Percentiles rank a stretch among this genome's conserved stretches.
Evolutionary conservation across 164 flowering plant genomes (phyloP).

Genomic region (Akebia trifoliata): DNA sequence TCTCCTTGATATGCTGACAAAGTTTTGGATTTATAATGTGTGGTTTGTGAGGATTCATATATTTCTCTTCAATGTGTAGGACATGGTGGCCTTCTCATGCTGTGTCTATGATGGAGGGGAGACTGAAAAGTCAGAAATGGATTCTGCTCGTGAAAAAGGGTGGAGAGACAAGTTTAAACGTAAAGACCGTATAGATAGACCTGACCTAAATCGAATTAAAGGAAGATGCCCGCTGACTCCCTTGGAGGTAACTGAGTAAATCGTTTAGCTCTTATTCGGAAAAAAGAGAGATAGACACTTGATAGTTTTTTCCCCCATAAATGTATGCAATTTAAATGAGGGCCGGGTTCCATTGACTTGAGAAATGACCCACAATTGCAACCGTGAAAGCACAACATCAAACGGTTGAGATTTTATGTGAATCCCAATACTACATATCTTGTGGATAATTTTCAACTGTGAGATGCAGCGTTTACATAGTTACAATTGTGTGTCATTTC

Average conservation of each 20-base stretch:
- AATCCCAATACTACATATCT: too few species aligned
- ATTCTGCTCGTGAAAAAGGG: constrained; percentile 58
- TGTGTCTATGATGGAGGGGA: constrained; percentile 82
- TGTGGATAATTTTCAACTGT: too few species aligned
- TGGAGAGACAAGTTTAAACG: constrained; percentile 77
- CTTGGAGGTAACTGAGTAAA: constrained; percentile 58
- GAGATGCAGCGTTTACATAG: too few species aligned
- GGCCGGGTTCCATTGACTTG: too few species aligned
- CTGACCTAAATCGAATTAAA: constrained; percentile 57
- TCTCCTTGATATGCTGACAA: neutral
- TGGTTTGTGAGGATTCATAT: too few species aligned
- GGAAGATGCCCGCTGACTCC: constrained; percentile 96
- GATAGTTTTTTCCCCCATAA: too few species aligned
- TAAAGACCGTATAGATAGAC: constrained; percentile 40
- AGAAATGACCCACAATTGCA: too few species aligned
- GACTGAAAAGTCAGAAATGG: constrained; percentile 61
- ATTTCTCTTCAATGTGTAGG: constrained; percentile 36
- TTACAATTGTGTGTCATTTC: too few species aligned
- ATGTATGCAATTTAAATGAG: too few species aligned
- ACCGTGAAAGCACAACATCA: too few species aligned
- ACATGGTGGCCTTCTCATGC: constrained; percentile 99
- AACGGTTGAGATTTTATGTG: too few species aligned
- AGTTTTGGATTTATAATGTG: neutral
- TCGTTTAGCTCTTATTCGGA: neutral
- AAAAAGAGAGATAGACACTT: neutral